These are phyloP conservation scores for Oidiodendron maius DNA, from an alignment of 495 filamentous ascomycete species.

Conservation along the genomic window DNA sequence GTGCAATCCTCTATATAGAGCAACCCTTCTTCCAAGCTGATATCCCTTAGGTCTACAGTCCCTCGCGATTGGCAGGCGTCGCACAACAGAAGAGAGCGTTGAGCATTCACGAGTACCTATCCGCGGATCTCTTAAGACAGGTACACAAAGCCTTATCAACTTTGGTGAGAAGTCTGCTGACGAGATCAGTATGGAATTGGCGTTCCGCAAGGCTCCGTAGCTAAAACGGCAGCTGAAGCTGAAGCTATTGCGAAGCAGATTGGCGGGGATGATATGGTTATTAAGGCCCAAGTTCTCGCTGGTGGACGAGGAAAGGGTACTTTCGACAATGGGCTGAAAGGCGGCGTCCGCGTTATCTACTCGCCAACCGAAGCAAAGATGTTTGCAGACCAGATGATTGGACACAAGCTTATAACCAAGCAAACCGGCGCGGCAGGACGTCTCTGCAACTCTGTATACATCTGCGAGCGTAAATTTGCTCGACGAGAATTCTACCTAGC, in stretches of 20 bases:
- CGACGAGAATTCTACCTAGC: slow-evolving; percentile 98
- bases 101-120: slow-evolving; percentile 96
- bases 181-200: slow-evolving; percentile 78
- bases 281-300: slow-evolving; percentile 98
- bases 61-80: slow-evolving; percentile 22
- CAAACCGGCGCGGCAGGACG: slow-evolving; percentile 91
- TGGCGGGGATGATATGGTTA: slow-evolving; percentile 93
- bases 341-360: slow-evolving; percentile 97
- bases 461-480: slow-evolving; percentile 99
- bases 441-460: slow-evolving; percentile 93
- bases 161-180: slow-evolving; percentile 2
- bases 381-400: slow-evolving; percentile 99
- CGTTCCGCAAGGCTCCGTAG: slow-evolving; percentile 82
- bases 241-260: slow-evolving; percentile 86
- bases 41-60: slow-evolving; percentile 15
- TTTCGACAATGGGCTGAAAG: slow-evolving; percentile 98
- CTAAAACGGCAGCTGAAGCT: slow-evolving; percentile 76
- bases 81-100: slow-evolving; percentile 71
- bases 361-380: slow-evolving; percentile 81
- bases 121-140: slow-evolving; percentile 78
- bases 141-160: slow-evolving; percentile 41
- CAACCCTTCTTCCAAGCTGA: slow-evolving; percentile 19
- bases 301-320: slow-evolving; percentile 95
- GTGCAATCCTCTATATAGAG: slow-evolving; percentile 29
- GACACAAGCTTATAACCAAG: slow-evolving; percentile 98